Percentiles rank a stretch among this genome's conserved stretches.
Conservation (phyloP, 768 basidiomycete species). For the Fomitopsis pulvina region DNA sequence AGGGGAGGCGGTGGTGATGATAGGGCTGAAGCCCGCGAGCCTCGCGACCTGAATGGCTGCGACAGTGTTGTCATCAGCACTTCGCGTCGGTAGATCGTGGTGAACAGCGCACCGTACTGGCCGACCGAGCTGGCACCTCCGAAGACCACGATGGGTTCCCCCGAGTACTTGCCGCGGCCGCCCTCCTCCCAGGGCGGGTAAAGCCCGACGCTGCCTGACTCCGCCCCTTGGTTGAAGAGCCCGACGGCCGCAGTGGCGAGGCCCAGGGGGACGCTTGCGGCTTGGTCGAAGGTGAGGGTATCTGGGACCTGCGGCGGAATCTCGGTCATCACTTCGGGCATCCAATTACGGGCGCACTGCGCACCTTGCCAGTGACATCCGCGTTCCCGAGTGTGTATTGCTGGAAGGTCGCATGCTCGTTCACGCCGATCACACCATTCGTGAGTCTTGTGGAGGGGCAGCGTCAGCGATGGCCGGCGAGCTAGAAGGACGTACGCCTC, state of each 20-base stretch:
- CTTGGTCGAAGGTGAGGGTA: conserved; percentile 10
- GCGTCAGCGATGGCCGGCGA: not conserved
- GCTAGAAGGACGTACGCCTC: not conserved
- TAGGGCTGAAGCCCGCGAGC: conserved; percentile 25
- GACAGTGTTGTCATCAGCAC: not conserved
- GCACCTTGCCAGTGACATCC: conserved; percentile 13
- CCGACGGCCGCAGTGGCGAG: conserved; percentile 9
- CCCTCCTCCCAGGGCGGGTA: conserved; percentile 18
- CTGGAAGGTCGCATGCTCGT: conserved; percentile 10
- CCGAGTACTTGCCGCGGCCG: conserved; percentile 16
- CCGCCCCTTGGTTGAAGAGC: conserved; percentile 5
- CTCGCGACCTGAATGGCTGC: conserved; percentile 22
- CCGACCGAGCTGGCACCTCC: conserved; percentile 23
- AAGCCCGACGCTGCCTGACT: conserved; percentile 12
- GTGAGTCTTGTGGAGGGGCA: not conserved
- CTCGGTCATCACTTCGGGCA: too few relatives aligned
- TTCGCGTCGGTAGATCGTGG: not conserved
- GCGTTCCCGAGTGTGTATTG: conserved; percentile 13
- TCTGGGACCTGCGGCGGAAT: conserved; percentile 11
- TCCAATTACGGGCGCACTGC: too few relatives aligned
- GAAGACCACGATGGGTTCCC: conserved; percentile 19
- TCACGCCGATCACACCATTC: not conserved
- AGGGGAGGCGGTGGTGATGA: conserved; percentile 22
- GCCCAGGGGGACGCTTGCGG: conserved; percentile 8
- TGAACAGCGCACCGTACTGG: conserved; percentile 17